Conservation (phyloP, 805 yeast genomes). For the Wickerhamiella occidentalis region DNA sequence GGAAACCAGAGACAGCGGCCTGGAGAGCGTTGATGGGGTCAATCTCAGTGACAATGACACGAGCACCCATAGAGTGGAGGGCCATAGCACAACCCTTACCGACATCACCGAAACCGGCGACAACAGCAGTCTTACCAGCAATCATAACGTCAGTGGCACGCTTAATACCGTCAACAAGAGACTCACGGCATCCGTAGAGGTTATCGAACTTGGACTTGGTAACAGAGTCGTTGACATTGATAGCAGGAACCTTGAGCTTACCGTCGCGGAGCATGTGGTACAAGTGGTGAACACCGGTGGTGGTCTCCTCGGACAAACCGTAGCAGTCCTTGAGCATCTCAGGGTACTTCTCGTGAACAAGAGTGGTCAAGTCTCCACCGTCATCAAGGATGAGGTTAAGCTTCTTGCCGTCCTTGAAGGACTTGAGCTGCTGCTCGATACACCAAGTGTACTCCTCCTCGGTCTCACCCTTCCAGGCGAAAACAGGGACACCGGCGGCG, state of each 20-base stretch:
- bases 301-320: conserved; percentile 98
- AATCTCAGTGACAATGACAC: conserved; percentile 92
- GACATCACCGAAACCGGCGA: conserved; percentile 99
- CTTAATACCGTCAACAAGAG: conserved; percentile 96
- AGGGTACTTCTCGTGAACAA: conserved; percentile 96
- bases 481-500: conserved; percentile 97
- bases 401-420: conserved; percentile 91
- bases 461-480: conserved; percentile 99
- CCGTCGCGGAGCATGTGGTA: conserved; percentile 90
- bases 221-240: conserved; percentile 96
- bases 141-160: conserved; percentile 99
- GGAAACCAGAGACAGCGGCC: conserved; percentile 98
- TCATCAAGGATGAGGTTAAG: conserved; percentile 96
- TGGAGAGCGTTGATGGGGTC: conserved; percentile 99
- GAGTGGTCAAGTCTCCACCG: conserved; percentile 97
- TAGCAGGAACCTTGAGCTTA: conserved; percentile 92
- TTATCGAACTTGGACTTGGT: conserved; percentile 99
- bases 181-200: conserved; percentile 99
- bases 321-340: conserved; percentile 89
- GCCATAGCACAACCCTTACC: conserved; percentile 99
- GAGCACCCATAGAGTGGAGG: conserved; percentile 97
- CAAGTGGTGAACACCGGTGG: conserved; percentile 99
- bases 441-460: conserved; percentile 99
- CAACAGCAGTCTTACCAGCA: conserved; percentile 98
- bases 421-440: conserved; percentile 96